Evolutionary conservation across 495 filamentous ascomycete genomes (phyloP), one percentile per base, ranked within the genome.

Genomic region (Xylaria flabelliformis): DNA sequence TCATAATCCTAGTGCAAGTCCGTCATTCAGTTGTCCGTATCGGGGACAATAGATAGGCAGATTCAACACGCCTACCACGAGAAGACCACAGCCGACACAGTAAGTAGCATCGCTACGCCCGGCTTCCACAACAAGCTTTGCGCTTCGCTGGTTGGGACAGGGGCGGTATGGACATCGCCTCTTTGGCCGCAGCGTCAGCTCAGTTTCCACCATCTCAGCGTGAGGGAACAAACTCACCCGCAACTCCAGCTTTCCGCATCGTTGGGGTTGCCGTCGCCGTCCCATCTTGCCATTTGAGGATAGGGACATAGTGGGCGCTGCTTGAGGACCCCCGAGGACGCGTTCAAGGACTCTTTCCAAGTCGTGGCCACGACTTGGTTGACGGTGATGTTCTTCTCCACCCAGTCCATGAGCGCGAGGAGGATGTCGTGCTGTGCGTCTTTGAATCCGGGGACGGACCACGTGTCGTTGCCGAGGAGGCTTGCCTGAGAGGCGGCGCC

Each of bases 381-480:
- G 0, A 78, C 73, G 1, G 72, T 74, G 74, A 15, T 34, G 51
- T 72, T 72, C 62, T 70, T 67, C 72, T 71, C 65, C 3, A 70
- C 70, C 56, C 70, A 71, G 61, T 68, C 70, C n/a, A 78, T 67
- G 36, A 65, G 66, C 64, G 53, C 50, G 29, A 74, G 64, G 15
- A 46, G 50, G 0, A 76, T 73, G 73, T 88, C 85, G 76, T 86
- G 83, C 66, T 80, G 74, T 5, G 78, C 62, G 67, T 87, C 85
- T 17, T 71, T 34, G 70, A 81, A 87, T 0, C 85, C 87, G 0
- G 85, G 85, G 39, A 78, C 76, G 0, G 71, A 70, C 48, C 71
- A 74, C n/a, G 78, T 74, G 17, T 74, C 76, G 41, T 77, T 74
- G 0, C 79, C 82, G 1, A 83, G 34, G 1, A 26, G 7, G 12